These are phyloP conservation scores for Trichoderma arundinaceum DNA, from an alignment of 2,329 filamentous ascomycete species.

Conservation along the genomic window DNA sequence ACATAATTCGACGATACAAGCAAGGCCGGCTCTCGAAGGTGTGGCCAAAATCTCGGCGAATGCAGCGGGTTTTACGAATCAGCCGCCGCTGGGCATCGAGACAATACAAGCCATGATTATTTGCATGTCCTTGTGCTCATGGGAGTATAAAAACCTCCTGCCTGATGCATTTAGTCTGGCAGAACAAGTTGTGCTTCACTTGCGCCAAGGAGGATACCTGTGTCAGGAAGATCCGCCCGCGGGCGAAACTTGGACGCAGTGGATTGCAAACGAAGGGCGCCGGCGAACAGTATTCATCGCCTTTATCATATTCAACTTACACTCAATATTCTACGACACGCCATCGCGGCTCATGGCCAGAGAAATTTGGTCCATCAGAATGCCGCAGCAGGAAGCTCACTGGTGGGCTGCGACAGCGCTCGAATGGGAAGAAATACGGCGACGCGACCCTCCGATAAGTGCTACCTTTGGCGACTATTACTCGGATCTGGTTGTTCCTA, in stretches of 20 bases:
- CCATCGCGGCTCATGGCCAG: conserved; percentile 23
- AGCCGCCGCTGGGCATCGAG: not conserved
- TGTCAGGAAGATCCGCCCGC: not conserved
- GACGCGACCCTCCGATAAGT: conserved; percentile 5
- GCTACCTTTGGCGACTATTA: conserved; percentile 22
- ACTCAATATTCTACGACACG: conserved; percentile 8
- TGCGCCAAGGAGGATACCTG: conserved; percentile 21
- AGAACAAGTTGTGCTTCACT: conserved; percentile 7
- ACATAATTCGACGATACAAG: conserved; percentile 5
- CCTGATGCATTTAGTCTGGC: conserved; percentile 12
- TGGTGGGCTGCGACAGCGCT: conserved; percentile 14
- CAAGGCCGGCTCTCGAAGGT: not conserved
- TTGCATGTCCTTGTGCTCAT: conserved; percentile 23
- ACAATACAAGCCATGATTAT: conserved; percentile 26
- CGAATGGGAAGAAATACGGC: conserved; percentile 19
- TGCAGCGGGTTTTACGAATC: not conserved
- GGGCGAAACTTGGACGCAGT: not conserved
- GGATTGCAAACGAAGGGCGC: conserved; percentile 10
- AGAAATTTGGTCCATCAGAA: conserved; percentile 12
- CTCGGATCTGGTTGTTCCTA: not conserved
- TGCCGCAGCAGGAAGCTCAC: conserved; percentile 20
- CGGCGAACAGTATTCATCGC: conserved; percentile 15
- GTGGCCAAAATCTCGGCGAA: not conserved
- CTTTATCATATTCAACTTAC: conserved; percentile 9
- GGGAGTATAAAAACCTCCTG: conserved; percentile 20